Evolutionary conservation across 2,329 filamentous ascomycete species (phyloP).

Genomic region (Colletotrichum camelliae): DNA sequence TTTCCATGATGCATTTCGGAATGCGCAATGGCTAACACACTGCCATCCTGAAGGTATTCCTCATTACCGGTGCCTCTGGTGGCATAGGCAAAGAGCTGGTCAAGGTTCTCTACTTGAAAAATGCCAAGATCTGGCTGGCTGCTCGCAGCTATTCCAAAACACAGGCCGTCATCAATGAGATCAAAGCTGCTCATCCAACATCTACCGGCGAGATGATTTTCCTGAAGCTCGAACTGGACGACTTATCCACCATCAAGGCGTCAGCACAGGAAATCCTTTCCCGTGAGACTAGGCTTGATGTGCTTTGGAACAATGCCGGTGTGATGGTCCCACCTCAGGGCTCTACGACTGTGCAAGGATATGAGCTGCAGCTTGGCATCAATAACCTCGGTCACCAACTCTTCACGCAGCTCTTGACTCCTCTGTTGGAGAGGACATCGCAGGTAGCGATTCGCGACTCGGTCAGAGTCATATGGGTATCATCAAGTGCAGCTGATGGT

Average conservation of each 20-base stretch:
- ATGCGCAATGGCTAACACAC: neutral
- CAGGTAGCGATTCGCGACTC: rapidly evolving
- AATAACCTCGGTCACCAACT: neutral
- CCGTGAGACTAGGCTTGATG: neutral
- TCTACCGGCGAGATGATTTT: neutral
- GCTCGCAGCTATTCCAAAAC: neutral
- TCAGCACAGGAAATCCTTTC: neutral
- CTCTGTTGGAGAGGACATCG: rapidly evolving
- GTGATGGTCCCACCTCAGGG: neutral
- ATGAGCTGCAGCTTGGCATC: neutral
- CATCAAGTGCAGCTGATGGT: neutral
- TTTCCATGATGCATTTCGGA: rapidly evolving
- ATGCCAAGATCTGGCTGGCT: neutral
- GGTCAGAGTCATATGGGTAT: neutral
- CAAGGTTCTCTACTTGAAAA: neutral
- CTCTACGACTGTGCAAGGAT: neutral
- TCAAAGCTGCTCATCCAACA: neutral
- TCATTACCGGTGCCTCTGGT: neutral
- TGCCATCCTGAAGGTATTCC: neutral
- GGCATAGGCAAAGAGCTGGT: neutral
- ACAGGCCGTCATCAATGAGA: neutral
- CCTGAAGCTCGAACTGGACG: neutral
- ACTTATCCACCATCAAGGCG: neutral
- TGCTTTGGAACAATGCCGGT: neutral
- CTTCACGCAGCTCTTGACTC: neutral